A percentile compares a stretch with the other conserved stretches of the same genome.
Evolutionary conservation across 306 rosid species (phyloP).

Genomic region (Purshia tridentata): DNA sequence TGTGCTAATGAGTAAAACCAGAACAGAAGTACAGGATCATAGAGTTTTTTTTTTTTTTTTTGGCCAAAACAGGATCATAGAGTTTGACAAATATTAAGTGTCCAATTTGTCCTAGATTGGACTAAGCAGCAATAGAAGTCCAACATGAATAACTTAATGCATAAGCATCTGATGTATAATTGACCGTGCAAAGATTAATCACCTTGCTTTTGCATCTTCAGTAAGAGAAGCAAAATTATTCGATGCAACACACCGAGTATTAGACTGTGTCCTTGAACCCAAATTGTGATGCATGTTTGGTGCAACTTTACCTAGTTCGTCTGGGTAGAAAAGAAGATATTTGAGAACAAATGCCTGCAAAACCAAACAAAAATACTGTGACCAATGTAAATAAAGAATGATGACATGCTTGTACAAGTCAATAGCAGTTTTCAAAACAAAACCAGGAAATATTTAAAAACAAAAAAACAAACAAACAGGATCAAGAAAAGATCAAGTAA

Average conservation of each 20-base stretch:
- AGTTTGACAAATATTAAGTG: not conserved
- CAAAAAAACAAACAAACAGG: not conserved
- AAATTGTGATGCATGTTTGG: slow-evolving; percentile 43
- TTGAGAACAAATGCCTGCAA: slow-evolving; percentile 92
- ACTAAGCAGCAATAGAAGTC: slow-evolving; percentile 13
- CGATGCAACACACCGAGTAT: slow-evolving; percentile 55
- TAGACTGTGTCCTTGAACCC: slow-evolving; percentile 45
- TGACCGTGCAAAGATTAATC: slow-evolving; percentile 39
- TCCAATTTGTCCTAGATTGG: slow-evolving; percentile 1
- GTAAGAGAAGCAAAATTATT: slow-evolving; percentile 62
- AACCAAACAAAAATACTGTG: slow-evolving; percentile 30
- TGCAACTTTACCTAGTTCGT: slow-evolving; percentile 51
- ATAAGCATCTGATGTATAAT: slow-evolving; percentile 21
- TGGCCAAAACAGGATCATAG: not conserved
- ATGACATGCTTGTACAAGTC: slow-evolving; percentile 21
- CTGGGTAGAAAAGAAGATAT: slow-evolving; percentile 68
- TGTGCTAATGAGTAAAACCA: not conserved
- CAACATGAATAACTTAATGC: slow-evolving; percentile 1
- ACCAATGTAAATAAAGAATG: slow-evolving; percentile 21
- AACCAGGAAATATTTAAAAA: not conserved
- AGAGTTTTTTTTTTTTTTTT: no score
- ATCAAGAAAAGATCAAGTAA: not conserved
- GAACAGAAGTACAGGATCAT: slow-evolving; percentile 4
- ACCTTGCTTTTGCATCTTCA: slow-evolving; percentile 82
- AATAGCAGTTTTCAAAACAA: not conserved